These are phyloP conservation scores for Xerocomellus chrysenteron DNA, from an alignment of 768 basidiomycete genomes.

Conservation along the genomic window DNA sequence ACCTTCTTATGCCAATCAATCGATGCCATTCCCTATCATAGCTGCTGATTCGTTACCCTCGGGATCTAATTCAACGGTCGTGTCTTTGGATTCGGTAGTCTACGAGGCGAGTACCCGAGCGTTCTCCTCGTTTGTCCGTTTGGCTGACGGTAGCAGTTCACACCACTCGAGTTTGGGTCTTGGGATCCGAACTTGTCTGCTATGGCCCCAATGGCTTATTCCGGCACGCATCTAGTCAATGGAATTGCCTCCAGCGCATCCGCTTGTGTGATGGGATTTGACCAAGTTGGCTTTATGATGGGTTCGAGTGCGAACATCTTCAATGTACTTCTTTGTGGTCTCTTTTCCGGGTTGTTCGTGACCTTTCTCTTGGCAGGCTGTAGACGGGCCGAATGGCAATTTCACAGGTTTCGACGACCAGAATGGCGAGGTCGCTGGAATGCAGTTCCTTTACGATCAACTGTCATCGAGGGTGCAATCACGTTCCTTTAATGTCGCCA, in stretches of 20 bases:
- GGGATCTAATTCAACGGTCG: constrained; percentile 42
- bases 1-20: constrained; percentile 47
- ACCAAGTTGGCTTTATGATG: constrained; percentile 73
- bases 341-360: background rate
- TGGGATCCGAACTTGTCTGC: constrained; percentile 73
- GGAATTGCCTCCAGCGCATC: constrained; percentile 54
- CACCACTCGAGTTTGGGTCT: constrained; percentile 68
- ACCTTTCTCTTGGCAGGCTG: constrained; percentile 41
- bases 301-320: constrained; percentile 73
- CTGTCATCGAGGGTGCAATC: constrained; percentile 45
- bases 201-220: constrained; percentile 59
- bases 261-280: constrained; percentile 71
- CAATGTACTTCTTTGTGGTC: constrained; percentile 39
- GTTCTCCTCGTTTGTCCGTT: constrained; percentile 10
- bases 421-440: constrained; percentile 18
- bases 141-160: constrained; percentile 40
- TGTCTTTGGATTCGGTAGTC: constrained; percentile 45
- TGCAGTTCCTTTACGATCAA: constrained; percentile 51
- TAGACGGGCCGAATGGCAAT: constrained; percentile 42
- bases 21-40: constrained; percentile 68
- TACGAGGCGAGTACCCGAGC: constrained; percentile 49
- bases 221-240: constrained; percentile 63
- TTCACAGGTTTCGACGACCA: constrained; percentile 26
- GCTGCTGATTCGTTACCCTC: constrained; percentile 53
- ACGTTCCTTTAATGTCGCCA: constrained; percentile 58